Evolutionary conservation across 2,329 filamentous ascomycete species (phyloP).

Genomic region (Arthrinium phaeospermum): DNA sequence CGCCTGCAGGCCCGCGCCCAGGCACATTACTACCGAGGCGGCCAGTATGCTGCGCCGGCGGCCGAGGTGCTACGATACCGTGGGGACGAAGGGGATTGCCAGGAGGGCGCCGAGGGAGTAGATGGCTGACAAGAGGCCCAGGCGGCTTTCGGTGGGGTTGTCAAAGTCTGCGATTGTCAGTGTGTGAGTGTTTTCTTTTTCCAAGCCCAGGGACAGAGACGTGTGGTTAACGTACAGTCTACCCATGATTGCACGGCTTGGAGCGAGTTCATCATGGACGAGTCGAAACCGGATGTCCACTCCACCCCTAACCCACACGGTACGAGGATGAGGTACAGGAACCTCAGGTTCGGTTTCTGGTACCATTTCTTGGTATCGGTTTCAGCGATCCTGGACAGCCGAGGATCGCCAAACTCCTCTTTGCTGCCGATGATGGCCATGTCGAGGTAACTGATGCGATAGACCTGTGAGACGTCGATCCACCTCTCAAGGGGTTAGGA

Average conservation of each 20-base stretch:
- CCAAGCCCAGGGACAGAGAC: not conserved
- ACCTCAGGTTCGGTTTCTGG: conserved; percentile 45
- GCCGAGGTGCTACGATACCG: conserved; percentile 44
- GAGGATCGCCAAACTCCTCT: conserved; percentile 42
- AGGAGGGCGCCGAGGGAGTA: conserved; percentile 50
- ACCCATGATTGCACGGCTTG: conserved; percentile 48
- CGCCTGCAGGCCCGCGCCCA: conserved; percentile 47
- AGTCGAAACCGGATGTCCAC: conserved; percentile 50
- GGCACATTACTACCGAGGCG: conserved; percentile 30
- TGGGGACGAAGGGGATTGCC: conserved; percentile 47
- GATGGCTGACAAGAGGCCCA: conserved; percentile 50
- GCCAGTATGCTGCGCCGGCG: conserved; percentile 54
- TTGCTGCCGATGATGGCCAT: conserved; percentile 43
- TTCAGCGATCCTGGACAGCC: conserved; percentile 42
- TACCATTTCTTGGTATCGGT: conserved; percentile 45
- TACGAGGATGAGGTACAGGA: conserved; percentile 47
- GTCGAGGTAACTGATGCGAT: not conserved
- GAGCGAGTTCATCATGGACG: conserved; percentile 51
- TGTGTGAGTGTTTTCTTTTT: not conserved
- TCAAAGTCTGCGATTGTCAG: conserved; percentile 40
- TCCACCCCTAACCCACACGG: conserved; percentile 48
- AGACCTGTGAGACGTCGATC: not conserved
- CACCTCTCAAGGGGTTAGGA: not conserved
- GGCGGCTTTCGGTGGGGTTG: conserved; percentile 43
- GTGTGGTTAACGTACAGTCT: conserved; percentile 34